phyloP scores from a whole-genome alignment of 495 filamentous ascomycete species.

The Penicillium macrosclerotiorum region DNA sequence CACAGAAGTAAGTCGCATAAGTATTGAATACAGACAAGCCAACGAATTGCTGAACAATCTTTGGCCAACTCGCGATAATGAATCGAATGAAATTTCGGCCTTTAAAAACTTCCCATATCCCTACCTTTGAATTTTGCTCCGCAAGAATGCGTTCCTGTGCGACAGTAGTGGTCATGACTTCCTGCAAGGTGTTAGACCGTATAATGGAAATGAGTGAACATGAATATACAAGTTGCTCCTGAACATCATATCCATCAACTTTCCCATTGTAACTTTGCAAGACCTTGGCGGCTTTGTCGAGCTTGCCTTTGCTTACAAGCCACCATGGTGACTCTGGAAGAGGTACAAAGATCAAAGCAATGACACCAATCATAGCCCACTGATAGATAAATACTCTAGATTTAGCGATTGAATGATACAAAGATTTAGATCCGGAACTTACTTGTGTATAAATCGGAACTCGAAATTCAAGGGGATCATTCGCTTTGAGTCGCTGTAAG shows the following conservation, averaged over 20 bases:
- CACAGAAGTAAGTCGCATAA: constrained; percentile 44
- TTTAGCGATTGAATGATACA: too few species aligned
- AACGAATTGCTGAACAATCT: constrained; percentile 43
- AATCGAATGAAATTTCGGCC: constrained; percentile 40
- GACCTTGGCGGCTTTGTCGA: constrained; percentile 30
- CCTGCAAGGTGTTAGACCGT: constrained; percentile 9
- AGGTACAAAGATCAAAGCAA: constrained; percentile 28
- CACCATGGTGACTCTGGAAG: constrained; percentile 39
- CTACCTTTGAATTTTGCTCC: constrained; percentile 26
- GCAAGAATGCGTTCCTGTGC: constrained; percentile 29
- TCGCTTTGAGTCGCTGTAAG: constrained; percentile 26
- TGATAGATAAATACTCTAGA: constrained; percentile 1
- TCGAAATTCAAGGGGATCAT: constrained; percentile 30
- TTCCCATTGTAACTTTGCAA: constrained; percentile 27
- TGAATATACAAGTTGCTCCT: constrained; percentile 31
- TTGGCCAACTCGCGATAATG: constrained; percentile 41
- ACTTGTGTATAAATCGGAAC: constrained; percentile 44
- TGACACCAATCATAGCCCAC: constrained; percentile 36
- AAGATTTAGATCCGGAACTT: too few species aligned
- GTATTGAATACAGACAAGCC: constrained; percentile 42
- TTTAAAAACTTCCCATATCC: constrained; percentile 32
- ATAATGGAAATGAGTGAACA: background rate
- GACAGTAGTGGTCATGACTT: constrained; percentile 32
- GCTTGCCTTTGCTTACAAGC: constrained; percentile 35
- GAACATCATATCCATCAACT: constrained; percentile 26